phyloP scores from a whole-genome alignment of 2,329 filamentous ascomycete genomes.

The Herpotrichia juniperi region DNA sequence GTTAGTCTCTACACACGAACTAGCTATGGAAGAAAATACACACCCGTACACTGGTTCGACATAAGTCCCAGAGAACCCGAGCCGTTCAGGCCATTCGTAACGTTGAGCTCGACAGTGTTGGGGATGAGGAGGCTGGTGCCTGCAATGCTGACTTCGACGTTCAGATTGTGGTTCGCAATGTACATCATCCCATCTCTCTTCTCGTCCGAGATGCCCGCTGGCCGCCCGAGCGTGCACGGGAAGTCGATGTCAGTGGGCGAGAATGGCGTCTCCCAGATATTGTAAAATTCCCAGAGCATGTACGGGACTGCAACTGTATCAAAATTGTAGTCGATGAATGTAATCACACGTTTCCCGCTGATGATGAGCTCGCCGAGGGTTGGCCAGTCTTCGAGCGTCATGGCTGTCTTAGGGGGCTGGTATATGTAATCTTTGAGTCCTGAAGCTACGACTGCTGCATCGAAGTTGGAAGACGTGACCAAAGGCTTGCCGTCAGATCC shows the following conservation, averaged over 20 bases:
- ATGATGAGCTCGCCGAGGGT: constrained; percentile 69
- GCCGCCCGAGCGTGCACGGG: constrained; percentile 79
- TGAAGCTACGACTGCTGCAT: constrained; percentile 70
- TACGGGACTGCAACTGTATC: constrained; percentile 81
- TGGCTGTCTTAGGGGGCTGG: constrained; percentile 74
- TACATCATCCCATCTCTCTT: constrained; percentile 70
- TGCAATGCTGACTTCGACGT: constrained; percentile 71
- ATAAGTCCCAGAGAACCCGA: constrained; percentile 42
- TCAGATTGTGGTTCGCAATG: constrained; percentile 91
- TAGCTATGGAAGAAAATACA: constrained; percentile 14
- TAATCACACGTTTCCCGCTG: constrained; percentile 43
- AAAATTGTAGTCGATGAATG: constrained; percentile 58
- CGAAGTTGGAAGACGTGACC: constrained; percentile 68
- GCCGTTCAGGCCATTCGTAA: constrained; percentile 43
- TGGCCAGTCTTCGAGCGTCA: constrained; percentile 82
- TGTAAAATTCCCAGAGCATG: constrained; percentile 85
- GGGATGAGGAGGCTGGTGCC: constrained; percentile 41
- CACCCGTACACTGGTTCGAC: constrained; percentile 40
- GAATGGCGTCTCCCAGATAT: constrained; percentile 93
- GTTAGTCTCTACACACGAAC: constrained; percentile 9
- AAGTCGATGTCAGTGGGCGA: constrained; percentile 72
- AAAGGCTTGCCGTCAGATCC: constrained; percentile 52
- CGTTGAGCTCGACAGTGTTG: constrained; percentile 41
- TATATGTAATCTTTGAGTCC: constrained; percentile 79
- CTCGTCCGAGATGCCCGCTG: constrained; percentile 65